A percentile compares a stretch with the other conserved stretches of the same genome.
phyloP scores from a whole-genome alignment of 176 grass and related monocot species.

The Panicum miliaceum region DNA sequence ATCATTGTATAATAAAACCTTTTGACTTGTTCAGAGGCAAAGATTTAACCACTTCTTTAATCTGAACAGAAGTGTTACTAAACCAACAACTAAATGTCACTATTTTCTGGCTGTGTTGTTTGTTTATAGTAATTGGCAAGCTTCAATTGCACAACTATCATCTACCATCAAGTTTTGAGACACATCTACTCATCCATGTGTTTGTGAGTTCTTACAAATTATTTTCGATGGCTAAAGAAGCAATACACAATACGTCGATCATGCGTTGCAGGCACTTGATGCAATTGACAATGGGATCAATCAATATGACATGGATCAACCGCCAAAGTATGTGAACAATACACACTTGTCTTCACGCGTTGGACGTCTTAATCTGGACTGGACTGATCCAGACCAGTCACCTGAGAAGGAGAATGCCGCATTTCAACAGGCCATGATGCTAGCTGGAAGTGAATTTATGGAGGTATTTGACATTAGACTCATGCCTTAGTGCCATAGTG shows the following conservation, averaged over 20 bases:
- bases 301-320: conserved; percentile 88
- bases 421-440: conserved; percentile 84
- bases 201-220: background rate
- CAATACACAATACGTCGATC: conserved; percentile 10
- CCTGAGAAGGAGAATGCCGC: conserved; percentile 88
- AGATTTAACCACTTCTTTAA: background rate
- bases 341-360: conserved; percentile 89
- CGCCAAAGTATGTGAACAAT: conserved; percentile 95
- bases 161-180: conserved; percentile 5
- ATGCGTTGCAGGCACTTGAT: conserved; percentile 79
- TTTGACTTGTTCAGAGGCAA: background rate
- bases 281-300: conserved; percentile 98
- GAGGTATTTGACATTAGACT: conserved; percentile 50
- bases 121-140: background rate
- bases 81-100: background rate
- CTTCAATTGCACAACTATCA: background rate
- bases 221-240: conserved; percentile 21
- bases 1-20: background rate
- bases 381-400: conserved; percentile 95
- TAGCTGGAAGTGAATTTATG: conserved; percentile 92
- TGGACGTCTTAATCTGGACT: conserved; percentile 79
- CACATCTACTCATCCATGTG: background rate
- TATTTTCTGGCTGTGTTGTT: background rate
- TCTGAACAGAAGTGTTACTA: background rate
- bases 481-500: background rate